Percentiles rank a stretch among this genome's conserved stretches.
phyloP scores from a whole-genome alignment of 768 basidiomycete species.

The Podaxis sp. region DNA sequence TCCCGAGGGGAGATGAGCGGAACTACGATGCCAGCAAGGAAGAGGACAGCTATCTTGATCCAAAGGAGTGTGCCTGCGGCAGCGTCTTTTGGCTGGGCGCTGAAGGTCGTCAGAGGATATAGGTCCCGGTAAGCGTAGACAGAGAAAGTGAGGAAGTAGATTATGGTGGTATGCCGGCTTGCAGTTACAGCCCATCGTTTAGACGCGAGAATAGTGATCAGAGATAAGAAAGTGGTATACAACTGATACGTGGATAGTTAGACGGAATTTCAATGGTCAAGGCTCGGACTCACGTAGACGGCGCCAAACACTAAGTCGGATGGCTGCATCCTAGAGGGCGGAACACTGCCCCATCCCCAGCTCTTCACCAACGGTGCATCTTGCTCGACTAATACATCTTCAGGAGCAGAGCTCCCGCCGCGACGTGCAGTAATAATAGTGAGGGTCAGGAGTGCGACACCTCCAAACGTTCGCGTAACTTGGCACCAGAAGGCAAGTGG shows the following conservation, averaged over 20 bases:
- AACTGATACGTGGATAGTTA: not conserved
- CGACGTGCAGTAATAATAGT: slow-evolving; percentile 37
- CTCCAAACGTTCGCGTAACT: slow-evolving; percentile 38
- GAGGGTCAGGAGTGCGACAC: slow-evolving; percentile 44
- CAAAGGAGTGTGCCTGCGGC: slow-evolving; percentile 15
- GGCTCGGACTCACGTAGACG: slow-evolving; percentile 12
- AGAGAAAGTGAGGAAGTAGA: slow-evolving; percentile 11
- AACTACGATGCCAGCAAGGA: slow-evolving; percentile 6
- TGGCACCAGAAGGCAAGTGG: slow-evolving; percentile 42
- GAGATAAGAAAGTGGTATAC: slow-evolving; percentile 26
- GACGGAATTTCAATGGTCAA: slow-evolving; percentile 24
- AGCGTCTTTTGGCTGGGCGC: slow-evolving; percentile 9
- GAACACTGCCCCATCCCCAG: not conserved
- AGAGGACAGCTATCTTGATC: slow-evolving; percentile 14
- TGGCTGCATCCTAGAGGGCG: slow-evolving; percentile 19
- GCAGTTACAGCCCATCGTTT: slow-evolving; percentile 32
- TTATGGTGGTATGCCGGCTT: slow-evolving; percentile 34
- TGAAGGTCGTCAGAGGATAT: slow-evolving; percentile 15
- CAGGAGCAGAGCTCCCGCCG: slow-evolving; percentile 17
- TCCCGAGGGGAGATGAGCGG: slow-evolving; percentile 13
- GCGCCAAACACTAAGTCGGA: slow-evolving; percentile 22
- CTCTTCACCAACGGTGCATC: slow-evolving; percentile 18
- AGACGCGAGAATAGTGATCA: slow-evolving; percentile 34
- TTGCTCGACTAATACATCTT: slow-evolving; percentile 20
- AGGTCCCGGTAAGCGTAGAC: slow-evolving; percentile 17